Conservation (phyloP, 2,329 filamentous ascomycete genomes). For the Microcera coccophila region DNA sequence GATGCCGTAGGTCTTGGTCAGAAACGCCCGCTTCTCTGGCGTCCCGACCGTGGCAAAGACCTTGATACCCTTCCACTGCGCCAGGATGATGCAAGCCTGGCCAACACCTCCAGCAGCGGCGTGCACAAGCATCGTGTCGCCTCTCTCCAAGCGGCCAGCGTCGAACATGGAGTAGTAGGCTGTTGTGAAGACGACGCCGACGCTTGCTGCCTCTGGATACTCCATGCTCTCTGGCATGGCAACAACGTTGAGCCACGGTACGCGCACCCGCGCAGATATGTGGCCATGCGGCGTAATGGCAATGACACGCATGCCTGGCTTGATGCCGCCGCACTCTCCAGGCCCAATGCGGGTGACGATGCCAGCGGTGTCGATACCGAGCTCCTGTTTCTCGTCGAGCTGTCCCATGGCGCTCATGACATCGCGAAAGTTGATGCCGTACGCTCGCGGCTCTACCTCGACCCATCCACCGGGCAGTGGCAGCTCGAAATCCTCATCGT, state of each 20-base stretch:
- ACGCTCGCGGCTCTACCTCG: conserved; percentile 21
- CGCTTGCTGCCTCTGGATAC: neutral
- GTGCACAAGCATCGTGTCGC: conserved; percentile 16
- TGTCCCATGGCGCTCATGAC: neutral
- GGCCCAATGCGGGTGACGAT: conserved; percentile 9
- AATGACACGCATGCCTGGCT: conserved; percentile 13
- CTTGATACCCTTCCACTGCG: neutral
- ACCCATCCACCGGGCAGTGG: neutral
- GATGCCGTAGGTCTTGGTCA: conserved; percentile 24
- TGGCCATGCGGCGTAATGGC: too few relatives aligned
- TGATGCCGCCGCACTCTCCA: conserved; percentile 7
- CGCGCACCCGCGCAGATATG: too few relatives aligned
- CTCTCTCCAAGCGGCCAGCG: conserved; percentile 29
- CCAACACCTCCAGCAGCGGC: neutral
- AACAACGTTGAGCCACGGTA: too few relatives aligned
- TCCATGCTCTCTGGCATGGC: too few relatives aligned
- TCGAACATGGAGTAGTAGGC: conserved; percentile 5
- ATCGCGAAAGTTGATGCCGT: conserved; percentile 19
- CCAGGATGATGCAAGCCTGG: conserved; percentile 8
- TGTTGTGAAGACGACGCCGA: neutral
- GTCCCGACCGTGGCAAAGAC: conserved; percentile 11
- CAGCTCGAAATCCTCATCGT: neutral
- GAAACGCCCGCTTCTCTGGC: conserved; percentile 6
- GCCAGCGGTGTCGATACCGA: neutral
- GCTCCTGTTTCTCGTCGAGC: conserved; percentile 1